A percentile compares a stretch with the other conserved stretches of the same genome.
phyloP scores from a whole-genome alignment of 768 basidiomycete species.

The Tephrocybe rancida region DNA sequence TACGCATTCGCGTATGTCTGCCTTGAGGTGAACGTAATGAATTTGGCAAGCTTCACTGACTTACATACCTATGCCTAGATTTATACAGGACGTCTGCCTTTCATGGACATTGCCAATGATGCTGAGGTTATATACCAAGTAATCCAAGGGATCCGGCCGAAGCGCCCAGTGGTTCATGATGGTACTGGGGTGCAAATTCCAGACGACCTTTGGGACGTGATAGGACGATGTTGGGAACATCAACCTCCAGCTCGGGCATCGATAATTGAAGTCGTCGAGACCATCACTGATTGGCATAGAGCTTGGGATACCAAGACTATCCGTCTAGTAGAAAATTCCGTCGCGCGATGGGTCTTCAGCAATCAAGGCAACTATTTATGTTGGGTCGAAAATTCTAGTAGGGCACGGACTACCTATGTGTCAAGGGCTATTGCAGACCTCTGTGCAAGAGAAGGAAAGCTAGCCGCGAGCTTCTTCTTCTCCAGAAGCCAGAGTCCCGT shows the following conservation, averaged over 20 bases:
- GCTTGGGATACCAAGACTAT: constrained; percentile 12
- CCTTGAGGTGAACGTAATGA: constrained; percentile 10
- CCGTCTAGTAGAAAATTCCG: constrained; percentile 6
- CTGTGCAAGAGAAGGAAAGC: constrained; percentile 15
- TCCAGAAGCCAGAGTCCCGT: not conserved
- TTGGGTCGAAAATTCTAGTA: constrained; percentile 17
- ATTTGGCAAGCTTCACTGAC: not conserved
- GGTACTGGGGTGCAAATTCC: constrained; percentile 13
- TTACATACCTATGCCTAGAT: not conserved
- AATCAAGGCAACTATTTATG: constrained; percentile 17
- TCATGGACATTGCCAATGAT: constrained; percentile 17
- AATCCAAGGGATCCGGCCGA: constrained; percentile 16
- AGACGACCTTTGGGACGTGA: constrained; percentile 16
- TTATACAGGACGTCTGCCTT: constrained; percentile 16
- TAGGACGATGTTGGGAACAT: constrained; percentile 16
- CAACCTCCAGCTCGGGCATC: constrained; percentile 9
- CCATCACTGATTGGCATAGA: constrained; percentile 10
- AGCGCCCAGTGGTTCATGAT: constrained; percentile 6
- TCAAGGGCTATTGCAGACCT: constrained; percentile 15
- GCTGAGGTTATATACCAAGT: constrained; percentile 20
- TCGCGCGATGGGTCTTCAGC: constrained; percentile 19
- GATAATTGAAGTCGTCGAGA: constrained; percentile 10
- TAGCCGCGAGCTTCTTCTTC: constrained; percentile 20
- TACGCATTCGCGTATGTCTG: constrained; percentile 18
- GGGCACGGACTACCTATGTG: constrained; percentile 15